These are phyloP conservation scores for Penicillium janthinellum DNA, from an alignment of 2,329 filamentous ascomycete species.

Conservation along the genomic window DNA sequence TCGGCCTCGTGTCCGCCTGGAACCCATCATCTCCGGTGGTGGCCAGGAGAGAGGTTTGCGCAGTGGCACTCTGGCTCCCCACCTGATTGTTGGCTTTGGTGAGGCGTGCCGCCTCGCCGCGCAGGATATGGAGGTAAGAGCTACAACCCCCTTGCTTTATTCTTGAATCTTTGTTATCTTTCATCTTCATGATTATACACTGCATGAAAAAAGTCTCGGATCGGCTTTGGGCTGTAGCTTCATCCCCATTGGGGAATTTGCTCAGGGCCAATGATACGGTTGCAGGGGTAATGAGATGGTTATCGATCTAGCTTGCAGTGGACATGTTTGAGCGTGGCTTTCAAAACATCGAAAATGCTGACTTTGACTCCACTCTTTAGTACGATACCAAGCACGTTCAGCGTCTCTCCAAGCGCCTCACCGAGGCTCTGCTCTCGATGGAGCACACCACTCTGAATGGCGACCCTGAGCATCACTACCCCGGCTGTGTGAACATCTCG, in stretches of 20 bases:
- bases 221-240: slow-evolving; percentile 56
- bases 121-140: slow-evolving; percentile 84
- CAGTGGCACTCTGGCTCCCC: slow-evolving; percentile 89
- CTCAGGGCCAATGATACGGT: slow-evolving; percentile 58
- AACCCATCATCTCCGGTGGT: slow-evolving; percentile 93
- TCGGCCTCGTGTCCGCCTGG: slow-evolving; percentile 87
- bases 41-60: slow-evolving; percentile 93
- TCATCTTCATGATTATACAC: slow-evolving; percentile 71
- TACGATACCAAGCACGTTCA: slow-evolving; percentile 89
- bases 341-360: slow-evolving; percentile 4
- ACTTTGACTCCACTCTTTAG: slow-evolving; percentile 51
- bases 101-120: slow-evolving; percentile 92
- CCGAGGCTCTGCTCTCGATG: slow-evolving; percentile 79
- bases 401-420: slow-evolving; percentile 77
- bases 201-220: slow-evolving; percentile 70
- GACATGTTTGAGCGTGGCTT: no score
- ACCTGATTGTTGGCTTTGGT: slow-evolving; percentile 87
- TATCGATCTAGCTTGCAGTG: not conserved
- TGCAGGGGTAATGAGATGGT: slow-evolving; percentile 66
- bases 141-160: slow-evolving; percentile 18
- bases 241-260: slow-evolving; percentile 34
- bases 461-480: slow-evolving; percentile 79
- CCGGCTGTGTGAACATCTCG: slow-evolving; percentile 96
- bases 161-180: not conserved
- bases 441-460: slow-evolving; percentile 94